Conservation (phyloP, 1,139 yeast genomes). For the Lodderomyces orthopsilosis region DNA sequence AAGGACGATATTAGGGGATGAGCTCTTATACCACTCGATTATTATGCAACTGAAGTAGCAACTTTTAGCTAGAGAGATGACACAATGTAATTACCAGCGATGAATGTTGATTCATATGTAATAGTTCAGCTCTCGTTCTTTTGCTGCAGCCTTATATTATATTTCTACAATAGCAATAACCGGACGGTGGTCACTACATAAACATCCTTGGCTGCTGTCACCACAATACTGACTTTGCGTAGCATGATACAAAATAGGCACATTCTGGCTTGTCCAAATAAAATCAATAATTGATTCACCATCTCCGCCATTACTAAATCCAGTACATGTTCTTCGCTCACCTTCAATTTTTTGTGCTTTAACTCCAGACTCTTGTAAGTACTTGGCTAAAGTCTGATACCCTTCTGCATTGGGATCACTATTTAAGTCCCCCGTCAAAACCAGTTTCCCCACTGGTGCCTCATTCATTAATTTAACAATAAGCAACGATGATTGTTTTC, state of each 20-base stretch:
- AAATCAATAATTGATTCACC: constrained; percentile 26
- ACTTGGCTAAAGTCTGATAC: constrained; percentile 30
- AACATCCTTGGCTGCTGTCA: constrained; percentile 7
- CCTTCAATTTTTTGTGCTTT: constrained; percentile 32
- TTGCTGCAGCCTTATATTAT: background rate
- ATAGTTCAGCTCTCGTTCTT: no score
- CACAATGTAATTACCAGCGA: no score
- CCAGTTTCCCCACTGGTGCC: constrained; percentile 26
- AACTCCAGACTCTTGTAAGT: constrained; percentile 24
- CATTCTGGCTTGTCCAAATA: constrained; percentile 25
- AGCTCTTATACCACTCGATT: no score
- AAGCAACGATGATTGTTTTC: constrained; percentile 28
- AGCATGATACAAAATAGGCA: constrained; percentile 17
- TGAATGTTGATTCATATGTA: no score
- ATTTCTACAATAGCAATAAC: constrained; percentile 18
- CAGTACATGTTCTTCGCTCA: constrained; percentile 33
- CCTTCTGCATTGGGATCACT: constrained; percentile 42
- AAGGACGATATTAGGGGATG: no score
- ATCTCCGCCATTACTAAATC: constrained; percentile 24
- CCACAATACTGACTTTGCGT: constrained; percentile 13
- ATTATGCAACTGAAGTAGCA: no score
- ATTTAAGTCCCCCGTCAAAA: constrained; percentile 43
- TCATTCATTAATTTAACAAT: constrained; percentile 31
- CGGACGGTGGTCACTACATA: constrained; percentile 22
- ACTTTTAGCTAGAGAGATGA: no score